Percentiles rank a stretch among this genome's conserved stretches.
Conservation (phyloP, 257 asterid genomes). For the Capsicum baccatum region DNA sequence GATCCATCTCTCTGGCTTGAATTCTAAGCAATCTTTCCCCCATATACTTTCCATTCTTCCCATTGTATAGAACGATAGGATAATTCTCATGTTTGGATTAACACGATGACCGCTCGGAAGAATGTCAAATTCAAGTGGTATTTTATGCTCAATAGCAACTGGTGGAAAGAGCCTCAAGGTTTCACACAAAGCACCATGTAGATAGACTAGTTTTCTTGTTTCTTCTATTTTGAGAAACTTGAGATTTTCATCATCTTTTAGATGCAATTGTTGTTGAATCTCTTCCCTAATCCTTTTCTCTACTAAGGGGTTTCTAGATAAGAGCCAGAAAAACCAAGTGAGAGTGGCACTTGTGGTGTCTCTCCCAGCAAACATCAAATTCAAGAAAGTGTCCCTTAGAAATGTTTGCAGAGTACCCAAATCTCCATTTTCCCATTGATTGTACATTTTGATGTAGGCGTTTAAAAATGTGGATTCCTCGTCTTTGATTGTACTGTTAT, state of each 20-base stretch:
- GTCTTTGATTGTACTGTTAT: not conserved
- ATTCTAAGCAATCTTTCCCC: constrained; percentile 17
- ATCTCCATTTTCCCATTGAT: not conserved
- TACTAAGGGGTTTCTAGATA: not conserved
- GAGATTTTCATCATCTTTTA: not conserved
- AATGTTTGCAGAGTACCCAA: not conserved
- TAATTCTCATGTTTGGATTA: not conserved
- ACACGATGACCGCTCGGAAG: constrained; percentile 24
- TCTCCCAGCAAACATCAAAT: constrained; percentile 12
- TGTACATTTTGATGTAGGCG: not conserved
- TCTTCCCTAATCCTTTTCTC: constrained; percentile 2
- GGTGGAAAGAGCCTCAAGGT: constrained; percentile 25
- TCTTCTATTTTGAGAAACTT: not conserved
- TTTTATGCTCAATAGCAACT: constrained; percentile 23
- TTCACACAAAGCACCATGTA: constrained; percentile 28
- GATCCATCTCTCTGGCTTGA: constrained; percentile 31
- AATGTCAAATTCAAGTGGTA: not conserved
- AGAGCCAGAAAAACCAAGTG: constrained; percentile 23
- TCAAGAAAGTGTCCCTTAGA: constrained; percentile 4
- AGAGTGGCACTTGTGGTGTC: constrained; percentile 30
- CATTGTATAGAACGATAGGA: constrained; percentile 23
- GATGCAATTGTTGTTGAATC: not conserved
- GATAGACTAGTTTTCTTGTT: not conserved
- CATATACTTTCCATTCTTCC: constrained; percentile 27
- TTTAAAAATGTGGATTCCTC: not conserved